Evolutionary conservation across 495 filamentous ascomycete genomes (phyloP), one percentile per base, ranked within the genome.

Genomic region (Xylona heveae): DNA sequence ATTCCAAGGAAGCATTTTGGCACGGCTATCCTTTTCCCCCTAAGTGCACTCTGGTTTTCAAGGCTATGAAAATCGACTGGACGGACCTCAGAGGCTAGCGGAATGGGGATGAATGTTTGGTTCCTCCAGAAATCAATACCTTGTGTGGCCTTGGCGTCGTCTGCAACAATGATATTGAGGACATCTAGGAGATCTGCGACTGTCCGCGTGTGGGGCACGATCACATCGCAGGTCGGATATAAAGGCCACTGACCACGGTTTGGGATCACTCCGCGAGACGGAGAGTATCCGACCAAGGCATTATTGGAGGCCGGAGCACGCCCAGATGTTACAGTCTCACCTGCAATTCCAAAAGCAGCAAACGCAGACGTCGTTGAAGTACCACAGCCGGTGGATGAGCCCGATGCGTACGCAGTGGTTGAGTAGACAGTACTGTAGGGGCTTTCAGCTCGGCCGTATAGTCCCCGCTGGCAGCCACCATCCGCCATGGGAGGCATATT

Each of bases 401-500:
- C 49, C 9, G 46, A 50, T 2, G 42, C 44, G 24, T 45, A 51
- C 1, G 46, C 51, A n/a, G 49, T 42, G 5, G 47, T 42, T 7
- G 49, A 34, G 38, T 43, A 54, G 2, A 45, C 40, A 5, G 33
- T 21, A 28, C 50, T 51, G 34, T 54, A 54, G 0, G 50, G 47
- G 27, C 37, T 43, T 33, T 50, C 48, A 1, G 48, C 48, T 5
- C 46, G 42, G 1, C 44, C 50, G 30, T 50, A 51, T 2, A 51
- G 19, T 4, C 50, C 50, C 6, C 48, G 18, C 24, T 53, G 50
- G 42, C 44, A 46, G 19, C 50, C 50, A 6, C 44, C 43, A 24
- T 41, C 42, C 23, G 50, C 50, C 49, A 52, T 50, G 2, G 51
- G 43, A 7, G 49, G 48, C 38, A 51, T 52, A 25, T 54, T 54